Base-by-base conservation (phyloP, 768 basidiomycete genomes). In the Lactarius vividus region DNA sequence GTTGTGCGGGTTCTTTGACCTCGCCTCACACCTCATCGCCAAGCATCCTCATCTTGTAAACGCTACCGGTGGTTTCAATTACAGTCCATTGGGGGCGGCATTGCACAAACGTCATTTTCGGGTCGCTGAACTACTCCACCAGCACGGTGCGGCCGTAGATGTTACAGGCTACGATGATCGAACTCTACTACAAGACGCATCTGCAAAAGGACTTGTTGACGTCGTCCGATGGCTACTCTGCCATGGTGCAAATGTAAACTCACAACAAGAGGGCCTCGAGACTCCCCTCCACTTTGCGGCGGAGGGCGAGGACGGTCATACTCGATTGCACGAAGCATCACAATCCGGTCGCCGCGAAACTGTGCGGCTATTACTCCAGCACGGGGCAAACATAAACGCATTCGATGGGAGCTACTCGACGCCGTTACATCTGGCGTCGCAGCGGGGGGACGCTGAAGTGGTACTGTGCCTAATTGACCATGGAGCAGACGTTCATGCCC, bases 241-340 rank as follows among this genome's bases (percentile, higher is more conserved):
- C 35, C 52, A 52, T 37, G 52, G 37, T 29, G 61, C 61, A 61
- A 26, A 61, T 31, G 23, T 20, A 20, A 61, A 53, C 40, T 13
- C 18, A 26, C 6, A 1, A 7, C 11, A 15, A 3, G 9, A 42
- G 20, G 42, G 20, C 7, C 8, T 20, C 8, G 8, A 18, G 8
- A 42, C 42, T 42, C 42, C 42, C 20, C 42, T 42, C 42, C 42
- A 42, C 42, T 42, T 20, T 7, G 2, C 35, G 23, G 11, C 5
- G 29, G n/a, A n/a, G n/a, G 33, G 23, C 18, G 40, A 44, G 16
- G 42, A 46, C 13, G 28, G 61, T 13, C 11, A 54, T 28, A n/a
- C 42, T 3, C 8, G 18, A 20, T 20, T 42, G 20, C 42, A 42
- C 42, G 1, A 3, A 20, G 62, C 62, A 39, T 37, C 37, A 5